These are phyloP conservation scores for Eucalyptus erythrocorys DNA, from an alignment of 345 rosid species.

Conservation along the genomic window DNA sequence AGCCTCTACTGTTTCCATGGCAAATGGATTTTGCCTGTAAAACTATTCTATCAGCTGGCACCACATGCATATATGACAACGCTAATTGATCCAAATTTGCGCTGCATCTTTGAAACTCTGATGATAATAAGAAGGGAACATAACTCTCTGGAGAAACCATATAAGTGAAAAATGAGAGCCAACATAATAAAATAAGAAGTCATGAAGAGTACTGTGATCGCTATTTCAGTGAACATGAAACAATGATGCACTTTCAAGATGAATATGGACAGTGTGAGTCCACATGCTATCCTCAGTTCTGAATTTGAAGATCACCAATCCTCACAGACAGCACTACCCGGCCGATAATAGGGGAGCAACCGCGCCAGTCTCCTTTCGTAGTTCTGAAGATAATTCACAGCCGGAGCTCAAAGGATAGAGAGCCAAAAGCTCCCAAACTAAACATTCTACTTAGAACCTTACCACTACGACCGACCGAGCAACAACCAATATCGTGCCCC, in stretches of 20 bases:
- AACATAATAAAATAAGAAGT: neutral
- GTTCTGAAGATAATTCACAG: neutral
- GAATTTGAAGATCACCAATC: neutral
- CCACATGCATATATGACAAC: neutral
- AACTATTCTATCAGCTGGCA: neutral
- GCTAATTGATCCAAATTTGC: neutral
- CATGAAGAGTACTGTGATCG: neutral
- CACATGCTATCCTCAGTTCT: neutral
- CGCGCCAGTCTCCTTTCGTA: neutral
- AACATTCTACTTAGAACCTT: neutral
- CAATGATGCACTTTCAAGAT: neutral
- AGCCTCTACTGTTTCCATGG: neutral
- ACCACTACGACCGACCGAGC: neutral
- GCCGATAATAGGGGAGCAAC: neutral
- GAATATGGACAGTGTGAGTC: neutral
- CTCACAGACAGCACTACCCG: neutral
- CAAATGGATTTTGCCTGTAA: neutral
- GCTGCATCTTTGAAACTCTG: neutral
- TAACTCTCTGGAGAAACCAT: neutral
- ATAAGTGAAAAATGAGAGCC: neutral
- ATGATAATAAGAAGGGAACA: neutral
- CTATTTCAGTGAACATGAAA: neutral
- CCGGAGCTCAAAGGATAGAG: neutral
- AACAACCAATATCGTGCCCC: neutral
- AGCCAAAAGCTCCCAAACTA: neutral